Percentiles rank a stretch among this genome's conserved stretches.
phyloP scores from a whole-genome alignment of 176 grass and related monocot genomes.

The Oryza meyeriana region DNA sequence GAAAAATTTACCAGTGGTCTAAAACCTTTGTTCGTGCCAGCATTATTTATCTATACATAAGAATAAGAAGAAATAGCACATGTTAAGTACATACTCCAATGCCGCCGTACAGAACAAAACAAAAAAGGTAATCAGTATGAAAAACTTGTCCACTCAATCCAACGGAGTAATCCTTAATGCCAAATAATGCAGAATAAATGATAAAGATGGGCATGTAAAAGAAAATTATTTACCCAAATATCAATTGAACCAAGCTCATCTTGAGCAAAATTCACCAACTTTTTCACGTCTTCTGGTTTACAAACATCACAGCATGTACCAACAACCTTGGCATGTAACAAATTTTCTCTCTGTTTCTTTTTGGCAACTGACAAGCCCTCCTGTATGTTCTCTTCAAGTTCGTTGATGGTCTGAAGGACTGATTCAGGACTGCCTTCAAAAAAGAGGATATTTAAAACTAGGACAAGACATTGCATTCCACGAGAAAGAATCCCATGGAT shows the following conservation, averaged over 20 bases:
- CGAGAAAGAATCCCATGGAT: not conserved
- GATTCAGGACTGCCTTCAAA: conserved; percentile 83
- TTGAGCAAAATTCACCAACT: conserved; percentile 71
- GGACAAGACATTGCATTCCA: not conserved
- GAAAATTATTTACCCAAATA: conserved; percentile 77
- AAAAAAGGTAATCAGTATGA: not conserved
- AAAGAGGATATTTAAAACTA: conserved; percentile 42
- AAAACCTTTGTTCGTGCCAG: conserved; percentile 98
- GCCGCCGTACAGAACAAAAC: conserved; percentile 18
- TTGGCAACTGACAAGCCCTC: conserved; percentile 67
- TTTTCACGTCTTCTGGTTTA: conserved; percentile 90
- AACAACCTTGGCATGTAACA: conserved; percentile 80
- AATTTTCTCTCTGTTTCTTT: conserved; percentile 65
- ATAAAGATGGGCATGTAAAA: conserved; percentile 13
- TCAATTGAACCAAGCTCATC: conserved; percentile 83
- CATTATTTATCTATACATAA: conserved; percentile 94
- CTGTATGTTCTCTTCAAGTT: conserved; percentile 81
- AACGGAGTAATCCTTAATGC: not conserved
- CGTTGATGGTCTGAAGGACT: conserved; percentile 75
- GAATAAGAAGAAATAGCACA: conserved; percentile 23
- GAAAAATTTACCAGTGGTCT: conserved; percentile 87
- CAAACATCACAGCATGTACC: conserved; percentile 93
- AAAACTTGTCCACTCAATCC: conserved; percentile 5
- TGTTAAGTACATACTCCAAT: conserved; percentile 3
- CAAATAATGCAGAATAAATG: not conserved